Base-by-base conservation (phyloP, 495 filamentous ascomycete genomes). In the Apiosordaria backusii region DNA sequence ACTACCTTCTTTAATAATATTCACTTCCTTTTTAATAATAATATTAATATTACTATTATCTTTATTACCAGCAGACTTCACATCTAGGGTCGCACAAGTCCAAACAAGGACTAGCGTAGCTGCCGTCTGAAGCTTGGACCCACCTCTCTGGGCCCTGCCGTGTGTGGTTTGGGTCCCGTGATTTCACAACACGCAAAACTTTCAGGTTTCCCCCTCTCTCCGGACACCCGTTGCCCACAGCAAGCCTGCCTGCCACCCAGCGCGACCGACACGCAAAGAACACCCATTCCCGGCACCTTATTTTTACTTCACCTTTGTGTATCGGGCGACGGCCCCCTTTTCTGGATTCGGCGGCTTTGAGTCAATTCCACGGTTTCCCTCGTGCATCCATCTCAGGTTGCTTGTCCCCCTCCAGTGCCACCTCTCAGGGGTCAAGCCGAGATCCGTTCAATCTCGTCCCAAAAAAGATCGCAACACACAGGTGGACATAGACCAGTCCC, bases 111-210 rank as follows among this genome's bases (percentile, higher is more conserved):
- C 18, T 70, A 65, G 65, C 62, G 65, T 24, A 29, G 15, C 54
- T 40, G 16, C 35, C 26, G 63, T 67, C 67, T 58, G 57, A 67
- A 59, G 61, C 66, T 59, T 61, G 45, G 53, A 52, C 65, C 68
- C 64, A 63, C 67, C 63, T 52, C 64, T 68, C 59, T 61, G 35
- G 35, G 63, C 24, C 65, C 27, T 67, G 67, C 45, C 60, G 65
- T 65, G 65, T 69, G 65, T 62, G 63, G 61, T 63, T 62, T 60
- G 19, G 63, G 66, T 29, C 61, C 63, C 65, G 65, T 66, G 68
- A 71, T 71, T 75, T 74, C 63, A 66, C 71, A 65, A 70, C 66
- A 68, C 67, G 61, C 67, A 69, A 69, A 63, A 54, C 67, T 64
- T 66, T 66, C 65, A 45, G 35, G 35, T 45, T 45, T 45, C 40